Evolutionary conservation across 2,329 filamentous ascomycete species (phyloP).

Genomic region (Kalaharituber pfeilii): DNA sequence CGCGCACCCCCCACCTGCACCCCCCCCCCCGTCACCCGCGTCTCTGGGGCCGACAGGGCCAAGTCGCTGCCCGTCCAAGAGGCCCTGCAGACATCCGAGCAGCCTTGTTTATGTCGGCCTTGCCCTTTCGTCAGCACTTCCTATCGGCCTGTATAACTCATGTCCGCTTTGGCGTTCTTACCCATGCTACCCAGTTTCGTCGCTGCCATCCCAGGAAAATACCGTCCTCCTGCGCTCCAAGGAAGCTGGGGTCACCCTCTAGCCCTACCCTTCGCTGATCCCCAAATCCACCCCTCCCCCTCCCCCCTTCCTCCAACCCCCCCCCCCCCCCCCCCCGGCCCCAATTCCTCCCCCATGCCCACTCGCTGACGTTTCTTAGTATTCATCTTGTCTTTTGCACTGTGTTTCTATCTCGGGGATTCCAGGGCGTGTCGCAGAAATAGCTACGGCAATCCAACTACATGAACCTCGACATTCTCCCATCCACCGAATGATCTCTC

Average conservation of each 20-base stretch:
- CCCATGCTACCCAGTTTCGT: not conserved
- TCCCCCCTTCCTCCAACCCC: not conserved
- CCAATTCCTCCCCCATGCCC: not conserved
- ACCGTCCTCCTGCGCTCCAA: not conserved
- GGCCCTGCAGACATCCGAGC: not conserved
- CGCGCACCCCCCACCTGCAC: not conserved
- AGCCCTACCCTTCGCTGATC: not conserved
- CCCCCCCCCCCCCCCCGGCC: not conserved
- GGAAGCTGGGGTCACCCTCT: not conserved
- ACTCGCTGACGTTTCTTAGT: not conserved
- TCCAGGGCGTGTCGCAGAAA: not conserved
- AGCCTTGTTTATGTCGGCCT: not conserved
- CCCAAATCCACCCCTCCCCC: not conserved
- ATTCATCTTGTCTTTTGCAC: conserved; percentile 1
- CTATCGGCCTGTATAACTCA: not conserved
- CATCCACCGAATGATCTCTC: not conserved
- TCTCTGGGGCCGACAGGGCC: not conserved
- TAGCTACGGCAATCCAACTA: not conserved
- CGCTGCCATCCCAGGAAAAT: not conserved
- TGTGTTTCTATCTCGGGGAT: not conserved
- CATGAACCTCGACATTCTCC: not conserved
- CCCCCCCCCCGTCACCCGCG: not conserved
- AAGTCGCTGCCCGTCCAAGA: not conserved
- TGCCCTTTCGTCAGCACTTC: not conserved
- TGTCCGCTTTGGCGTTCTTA: not conserved